These are phyloP conservation scores for Pholiota microspora DNA, from an alignment of 768 basidiomycete genomes.

Conservation along the genomic window DNA sequence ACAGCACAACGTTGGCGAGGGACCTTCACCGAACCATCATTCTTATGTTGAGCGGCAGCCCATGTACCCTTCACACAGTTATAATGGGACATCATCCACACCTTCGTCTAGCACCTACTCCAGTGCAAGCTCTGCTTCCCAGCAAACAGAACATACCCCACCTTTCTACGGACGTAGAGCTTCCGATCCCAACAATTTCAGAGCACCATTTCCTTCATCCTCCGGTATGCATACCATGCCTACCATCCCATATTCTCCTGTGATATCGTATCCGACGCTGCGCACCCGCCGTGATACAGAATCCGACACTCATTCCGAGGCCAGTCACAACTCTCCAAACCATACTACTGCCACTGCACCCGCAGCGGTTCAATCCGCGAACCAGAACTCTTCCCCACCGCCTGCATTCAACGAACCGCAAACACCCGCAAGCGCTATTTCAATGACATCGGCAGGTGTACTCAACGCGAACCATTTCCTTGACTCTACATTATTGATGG, in stretches of 20 bases:
- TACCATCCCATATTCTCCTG: conserved; percentile 1
- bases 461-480: conserved; percentile 51
- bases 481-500: conserved; percentile 53
- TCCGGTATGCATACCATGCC: not conserved
- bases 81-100: not conserved
- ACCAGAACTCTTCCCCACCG: conserved; percentile 2
- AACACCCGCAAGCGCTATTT: not conserved
- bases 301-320: conserved; percentile 17
- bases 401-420: not conserved
- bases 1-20: not conserved
- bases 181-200: not conserved
- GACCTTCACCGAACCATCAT: not conserved
- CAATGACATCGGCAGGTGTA: conserved; percentile 12
- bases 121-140: not conserved
- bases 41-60: not conserved
- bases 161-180: not conserved
- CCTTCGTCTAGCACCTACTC: not conserved
- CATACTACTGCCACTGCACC: conserved; percentile 9
- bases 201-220: not conserved
- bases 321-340: conserved; percentile 18
- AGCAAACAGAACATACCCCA: not conserved
- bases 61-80: not conserved
- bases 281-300: conserved; percentile 15
- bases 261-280: conserved; percentile 16
- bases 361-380: not conserved